Evolutionary conservation across 768 basidiomycete genomes (phyloP), one percentile per base, ranked within the genome.

Genomic region (Kondoa malvinella): DNA sequence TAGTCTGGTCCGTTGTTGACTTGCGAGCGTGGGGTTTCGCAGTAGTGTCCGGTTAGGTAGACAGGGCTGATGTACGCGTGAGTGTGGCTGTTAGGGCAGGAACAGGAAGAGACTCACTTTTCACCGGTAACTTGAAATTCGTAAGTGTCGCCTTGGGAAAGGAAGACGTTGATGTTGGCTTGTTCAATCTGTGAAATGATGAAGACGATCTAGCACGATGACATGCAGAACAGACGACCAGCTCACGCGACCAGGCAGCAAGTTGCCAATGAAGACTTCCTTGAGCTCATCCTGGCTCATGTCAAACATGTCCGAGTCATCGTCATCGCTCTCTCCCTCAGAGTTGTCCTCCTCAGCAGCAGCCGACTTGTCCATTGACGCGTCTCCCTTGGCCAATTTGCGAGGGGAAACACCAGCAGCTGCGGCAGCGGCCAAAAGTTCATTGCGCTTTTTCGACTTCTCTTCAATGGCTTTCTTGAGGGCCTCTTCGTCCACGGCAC

Each of bases 361-460:
- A 29, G 57, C 63, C 15, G 27, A 29, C 27, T 34, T n/a, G n/a
- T n/a, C n/a, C n/a, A n/a, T n/a, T n/a, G n/a, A n/a, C n/a, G n/a
- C 65, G 25, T 68, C 68, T 34, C 65, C 34, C 58, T 73, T 8
- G 21, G 40, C 40, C 40, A 50, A 21, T 50, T 50, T 50, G 12
- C 40, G 8, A 50, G 40, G 40, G 21, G 40, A 50, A 50, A 50
- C 40, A 50, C 40, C 40, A 50, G 40, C 12, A 8, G 21, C 40
- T 8, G 40, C 21, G 21, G 40, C 40, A 50, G 40, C 21, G 21
- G 40, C 40, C 12, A 50, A 8, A 8, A 8, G 40, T 50, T 50
- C 40, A 65, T 78, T 78, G 67, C 75, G 75, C 64, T 79, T 77
- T 56, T n/a, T n/a, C n/a, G n/a, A n/a, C n/a, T n/a, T n/a, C 75